Percentiles rank a stretch among this genome's conserved stretches.
Evolutionary conservation across 1,284 basidiomycete species (phyloP).

Genomic region (Psilocybe mexicana): DNA sequence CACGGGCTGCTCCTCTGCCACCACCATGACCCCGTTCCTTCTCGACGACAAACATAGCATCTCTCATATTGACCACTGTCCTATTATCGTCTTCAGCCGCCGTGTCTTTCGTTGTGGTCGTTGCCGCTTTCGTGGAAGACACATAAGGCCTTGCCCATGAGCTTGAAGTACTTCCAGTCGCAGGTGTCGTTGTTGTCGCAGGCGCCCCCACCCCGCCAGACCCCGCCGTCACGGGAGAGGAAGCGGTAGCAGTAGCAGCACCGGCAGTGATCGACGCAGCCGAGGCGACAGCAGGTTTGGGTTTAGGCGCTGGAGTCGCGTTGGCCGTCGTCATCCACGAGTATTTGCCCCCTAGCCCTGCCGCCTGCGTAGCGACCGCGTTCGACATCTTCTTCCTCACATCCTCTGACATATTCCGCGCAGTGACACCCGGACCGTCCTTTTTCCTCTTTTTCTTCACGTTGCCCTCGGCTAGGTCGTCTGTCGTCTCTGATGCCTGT

Average conservation of each 20-base stretch:
- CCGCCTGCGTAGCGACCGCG: slow-evolving; percentile 82
- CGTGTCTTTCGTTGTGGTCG: slow-evolving; percentile 25
- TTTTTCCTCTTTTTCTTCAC: slow-evolving; percentile 84
- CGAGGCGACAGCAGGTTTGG: slow-evolving; percentile 44
- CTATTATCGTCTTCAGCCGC: slow-evolving; percentile 52
- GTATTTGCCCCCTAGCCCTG: slow-evolving; percentile 79
- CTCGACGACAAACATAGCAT: slow-evolving; percentile 79
- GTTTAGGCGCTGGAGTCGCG: slow-evolving; percentile 39
- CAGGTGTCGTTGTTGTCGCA: slow-evolving; percentile 35
- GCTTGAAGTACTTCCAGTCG: slow-evolving; percentile 24
- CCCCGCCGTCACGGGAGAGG: slow-evolving; percentile 25
- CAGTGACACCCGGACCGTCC: slow-evolving; percentile 80
- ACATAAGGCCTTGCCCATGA: slow-evolving; percentile 73
- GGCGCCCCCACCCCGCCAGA: slow-evolving; percentile 32
- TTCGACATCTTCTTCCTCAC: slow-evolving; percentile 88
- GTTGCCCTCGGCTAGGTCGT: slow-evolving; percentile 46
- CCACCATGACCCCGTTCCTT: slow-evolving; percentile 79
- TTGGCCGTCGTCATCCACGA: slow-evolving; percentile 81
- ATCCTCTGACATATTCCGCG: slow-evolving; percentile 85
- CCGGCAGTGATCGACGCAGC: slow-evolving; percentile 15
- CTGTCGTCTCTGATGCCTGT: slow-evolving; percentile 19
- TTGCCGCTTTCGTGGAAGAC: slow-evolving; percentile 45
- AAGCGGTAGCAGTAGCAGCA: not conserved
- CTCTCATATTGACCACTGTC: slow-evolving; percentile 64
- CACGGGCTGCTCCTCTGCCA: slow-evolving; percentile 68